Base-by-base conservation (phyloP, 352 stramenopile species). In the Phytopythium ostracodes region DNA sequence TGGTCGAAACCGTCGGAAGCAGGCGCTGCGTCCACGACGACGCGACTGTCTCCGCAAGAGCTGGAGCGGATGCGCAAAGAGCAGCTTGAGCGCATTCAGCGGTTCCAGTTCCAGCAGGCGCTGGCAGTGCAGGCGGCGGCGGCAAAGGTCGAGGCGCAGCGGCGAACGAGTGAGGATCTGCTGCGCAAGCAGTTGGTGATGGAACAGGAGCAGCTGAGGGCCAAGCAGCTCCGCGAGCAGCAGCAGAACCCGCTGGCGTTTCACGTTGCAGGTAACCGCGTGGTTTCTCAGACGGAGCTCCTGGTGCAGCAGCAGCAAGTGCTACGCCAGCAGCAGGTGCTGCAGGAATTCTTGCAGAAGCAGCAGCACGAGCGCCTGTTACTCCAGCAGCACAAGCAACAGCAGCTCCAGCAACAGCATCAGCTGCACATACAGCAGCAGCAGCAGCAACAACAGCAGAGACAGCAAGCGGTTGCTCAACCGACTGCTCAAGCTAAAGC, bases 11-110 rank as follows among this genome's bases (percentile, higher is more conserved):
- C 1, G 60, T 38, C 35, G 14, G 60, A 24, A 29, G 52, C 4
- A 17, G 56, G 42, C 5, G 29, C 27, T 18, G 7, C 9, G 10
- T 18, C 46, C 0, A 9, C 65, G 0, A 60, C 63, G 27, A 35
- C 73, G 18, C 63, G 62, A 2, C 70, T 72, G 60, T 77, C 64
- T 20, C 64, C 63, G 11, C 67, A 85, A 33, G 76, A 87, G 24
- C 61, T 86, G 18, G 70, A 88, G 59, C 74, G 76, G 2, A 62
- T 75, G 8, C 68, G 77, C 20, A 68, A 79, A 38, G 74, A 85
- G 55, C 74, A 79, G 17, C 66, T 89, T 10, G 65, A 80, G 36
- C 75, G 70, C 17, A 62, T 91, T 33, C 81, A 91, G 57, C 79
- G 88, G 33, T 66, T 71, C 31, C 72, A 80, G 49, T 43, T 77